phyloP scores from a whole-genome alignment of 1,284 basidiomycete species.

The Polyporus tsugae region DNA sequence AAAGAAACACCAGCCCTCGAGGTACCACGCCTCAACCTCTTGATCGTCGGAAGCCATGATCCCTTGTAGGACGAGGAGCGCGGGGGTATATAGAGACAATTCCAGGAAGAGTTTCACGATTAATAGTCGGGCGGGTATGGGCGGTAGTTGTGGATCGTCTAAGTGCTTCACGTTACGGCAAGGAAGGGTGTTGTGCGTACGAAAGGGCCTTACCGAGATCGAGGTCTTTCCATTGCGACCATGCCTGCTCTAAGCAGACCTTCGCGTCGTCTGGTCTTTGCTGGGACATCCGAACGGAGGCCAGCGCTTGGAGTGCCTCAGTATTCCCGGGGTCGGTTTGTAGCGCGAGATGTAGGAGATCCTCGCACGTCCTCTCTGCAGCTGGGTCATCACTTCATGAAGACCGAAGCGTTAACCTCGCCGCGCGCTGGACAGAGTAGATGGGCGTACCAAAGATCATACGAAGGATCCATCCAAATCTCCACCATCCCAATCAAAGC shows the following conservation, averaged over 20 bases:
- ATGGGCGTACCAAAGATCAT: slow-evolving; percentile 83
- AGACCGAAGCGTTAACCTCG: background rate
- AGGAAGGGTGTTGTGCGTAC: background rate
- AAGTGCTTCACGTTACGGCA: slow-evolving; percentile 11
- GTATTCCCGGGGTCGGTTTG: slow-evolving; percentile 78
- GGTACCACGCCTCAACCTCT: slow-evolving; percentile 92
- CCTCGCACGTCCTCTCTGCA: slow-evolving; percentile 85
- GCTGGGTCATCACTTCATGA: slow-evolving; percentile 77
- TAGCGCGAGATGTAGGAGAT: slow-evolving; percentile 77
- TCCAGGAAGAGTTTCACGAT: slow-evolving; percentile 90
- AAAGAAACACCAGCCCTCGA: slow-evolving; percentile 96
- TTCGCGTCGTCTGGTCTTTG: slow-evolving; percentile 84
- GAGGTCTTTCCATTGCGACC: slow-evolving; percentile 78
- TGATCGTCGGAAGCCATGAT: slow-evolving; percentile 87
- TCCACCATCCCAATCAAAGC: slow-evolving; percentile 93
- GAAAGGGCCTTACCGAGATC: slow-evolving; percentile 63
- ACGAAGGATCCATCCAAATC: slow-evolving; percentile 92
- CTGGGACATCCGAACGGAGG: slow-evolving; percentile 92
- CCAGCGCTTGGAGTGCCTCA: slow-evolving; percentile 84
- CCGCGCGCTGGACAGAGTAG: too few species aligned
- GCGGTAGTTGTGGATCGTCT: slow-evolving; percentile 80
- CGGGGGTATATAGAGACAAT: slow-evolving; percentile 72
- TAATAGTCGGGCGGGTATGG: slow-evolving; percentile 76
- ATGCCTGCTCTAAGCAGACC: slow-evolving; percentile 73
- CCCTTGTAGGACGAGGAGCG: slow-evolving; percentile 81